Evolutionary conservation across 805 yeast genomes (phyloP).

Genomic region (Saccharomyces paradoxus): DNA sequence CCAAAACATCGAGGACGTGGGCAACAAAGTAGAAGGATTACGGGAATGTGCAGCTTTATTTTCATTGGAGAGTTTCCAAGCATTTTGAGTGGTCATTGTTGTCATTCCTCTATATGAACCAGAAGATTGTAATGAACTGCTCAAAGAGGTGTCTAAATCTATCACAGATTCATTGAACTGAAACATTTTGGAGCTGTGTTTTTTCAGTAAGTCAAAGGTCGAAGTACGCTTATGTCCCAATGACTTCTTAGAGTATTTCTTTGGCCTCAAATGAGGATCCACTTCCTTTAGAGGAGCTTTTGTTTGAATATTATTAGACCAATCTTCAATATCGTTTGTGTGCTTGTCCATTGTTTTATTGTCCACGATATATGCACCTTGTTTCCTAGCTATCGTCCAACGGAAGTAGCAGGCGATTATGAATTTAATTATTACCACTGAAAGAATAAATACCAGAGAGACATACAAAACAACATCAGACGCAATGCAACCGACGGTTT

Average conservation of each 20-base stretch:
- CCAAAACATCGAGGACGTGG: slow-evolving; percentile 13
- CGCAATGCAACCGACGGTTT: slow-evolving; percentile 89
- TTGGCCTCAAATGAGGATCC: slow-evolving; percentile 46
- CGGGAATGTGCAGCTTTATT: slow-evolving; percentile 2
- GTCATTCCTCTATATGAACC: slow-evolving; percentile 26
- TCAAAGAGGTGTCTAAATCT: slow-evolving; percentile 3
- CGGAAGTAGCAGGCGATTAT: slow-evolving; percentile 81
- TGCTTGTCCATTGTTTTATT: slow-evolving; percentile 55
- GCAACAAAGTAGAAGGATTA: slow-evolving; percentile 7
- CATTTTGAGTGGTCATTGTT: slow-evolving; percentile 63
- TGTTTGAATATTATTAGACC: slow-evolving; percentile 63
- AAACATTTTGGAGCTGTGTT: slow-evolving; percentile 30
- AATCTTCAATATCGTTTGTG: slow-evolving; percentile 64
- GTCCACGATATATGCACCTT: slow-evolving; percentile 66
- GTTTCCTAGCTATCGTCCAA: slow-evolving; percentile 70
- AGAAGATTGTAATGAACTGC: not conserved
- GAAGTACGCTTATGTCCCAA: slow-evolving; percentile 27
- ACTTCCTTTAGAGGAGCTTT: slow-evolving; percentile 46
- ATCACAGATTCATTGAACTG: slow-evolving; percentile 11
- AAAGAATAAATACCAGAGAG: slow-evolving; percentile 75
- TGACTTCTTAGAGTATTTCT: slow-evolving; percentile 21
- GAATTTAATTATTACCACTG: slow-evolving; percentile 72
- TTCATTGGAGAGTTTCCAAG: slow-evolving; percentile 16
- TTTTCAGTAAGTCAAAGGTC: slow-evolving; percentile 31
- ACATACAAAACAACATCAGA: slow-evolving; percentile 73